These are phyloP conservation scores for Phytophthora tubulina DNA, from an alignment of 352 stramenopile species.

Conservation along the genomic window DNA sequence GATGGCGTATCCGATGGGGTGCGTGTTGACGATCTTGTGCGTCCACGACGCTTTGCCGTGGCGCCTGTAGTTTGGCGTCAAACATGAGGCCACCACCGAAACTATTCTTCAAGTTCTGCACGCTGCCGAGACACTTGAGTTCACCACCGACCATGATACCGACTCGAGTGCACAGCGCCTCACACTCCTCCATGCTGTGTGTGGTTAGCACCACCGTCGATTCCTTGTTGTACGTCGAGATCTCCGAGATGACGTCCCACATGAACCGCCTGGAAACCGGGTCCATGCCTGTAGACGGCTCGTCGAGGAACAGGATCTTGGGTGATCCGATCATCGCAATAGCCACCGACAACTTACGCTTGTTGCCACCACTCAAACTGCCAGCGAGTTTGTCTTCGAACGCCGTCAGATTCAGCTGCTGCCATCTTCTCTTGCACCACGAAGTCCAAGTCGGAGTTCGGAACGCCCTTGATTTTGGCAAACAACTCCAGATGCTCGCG, in stretches of 20 bases:
- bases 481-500: constrained; percentile 86
- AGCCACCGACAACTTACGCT: constrained; percentile 94
- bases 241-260: constrained; percentile 93
- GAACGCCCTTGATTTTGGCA: constrained; percentile 86
- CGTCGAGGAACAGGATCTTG: constrained; percentile 93
- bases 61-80: constrained; percentile 75
- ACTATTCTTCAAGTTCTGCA: constrained; percentile 96
- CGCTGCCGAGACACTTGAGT: constrained; percentile 85
- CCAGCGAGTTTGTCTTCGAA: constrained; percentile 81
- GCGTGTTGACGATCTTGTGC: constrained; percentile 53
- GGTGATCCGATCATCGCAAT: constrained; percentile 94
- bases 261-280: constrained; percentile 94
- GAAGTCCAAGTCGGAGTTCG: constrained; percentile 28
- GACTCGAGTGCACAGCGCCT: constrained; percentile 94
- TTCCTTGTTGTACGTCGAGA: constrained; percentile 74
- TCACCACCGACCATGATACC: constrained; percentile 92
- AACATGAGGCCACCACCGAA: constrained; percentile 96
- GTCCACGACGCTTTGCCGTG: constrained; percentile 46
- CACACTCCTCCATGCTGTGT: constrained; percentile 97
- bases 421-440: constrained; percentile 59
- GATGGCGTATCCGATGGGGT: constrained; percentile 72
- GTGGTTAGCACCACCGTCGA: constrained; percentile 94
- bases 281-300: constrained; percentile 95
- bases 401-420: constrained; percentile 71
- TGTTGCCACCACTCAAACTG: constrained; percentile 88